Percentiles rank a stretch among this genome's conserved stretches.
Evolutionary conservation across 129 eudicot species (phyloP).

Genomic region (Solidago caesia): DNA sequence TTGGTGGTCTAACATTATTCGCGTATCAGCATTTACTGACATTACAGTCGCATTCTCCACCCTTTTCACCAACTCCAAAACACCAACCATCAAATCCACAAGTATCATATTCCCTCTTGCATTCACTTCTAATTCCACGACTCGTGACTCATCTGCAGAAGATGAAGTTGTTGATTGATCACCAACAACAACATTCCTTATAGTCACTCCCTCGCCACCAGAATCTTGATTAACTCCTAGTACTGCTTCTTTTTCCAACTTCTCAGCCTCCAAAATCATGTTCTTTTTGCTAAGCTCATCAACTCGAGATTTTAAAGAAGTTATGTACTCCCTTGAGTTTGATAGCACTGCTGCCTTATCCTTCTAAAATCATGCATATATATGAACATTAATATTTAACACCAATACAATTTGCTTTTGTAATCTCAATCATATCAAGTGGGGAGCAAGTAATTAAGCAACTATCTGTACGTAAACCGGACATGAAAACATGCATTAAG

Average conservation of each 20-base stretch:
- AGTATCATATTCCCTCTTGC: conserved; percentile 48
- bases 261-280: conserved; percentile 47
- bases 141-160: conserved; percentile 20
- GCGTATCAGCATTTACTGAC: conserved; percentile 48
- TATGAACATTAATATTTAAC: no score
- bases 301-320: conserved; percentile 51
- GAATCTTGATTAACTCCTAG: background rate
- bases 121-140: conserved; percentile 49
- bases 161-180: conserved; percentile 39
- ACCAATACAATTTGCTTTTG: no score
- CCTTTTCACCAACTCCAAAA: conserved; percentile 51
- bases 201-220: conserved; percentile 34
- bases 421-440: no score
- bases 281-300: conserved; percentile 55
- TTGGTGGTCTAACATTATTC: conserved; percentile 25
- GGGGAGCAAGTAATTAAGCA: no score
- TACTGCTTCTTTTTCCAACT: background rate
- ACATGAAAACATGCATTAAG: no score
- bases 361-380: conserved; percentile 42
- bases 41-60: conserved; percentile 34
- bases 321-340: conserved; percentile 60
- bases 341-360: conserved; percentile 75
- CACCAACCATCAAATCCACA: conserved; percentile 39
- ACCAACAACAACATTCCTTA: conserved; percentile 31
- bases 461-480: no score